Percentiles rank a stretch among this genome's conserved stretches.
Evolutionary conservation across 805 yeast species (phyloP).

Genomic region (Debaryomyces tyrocola): DNA sequence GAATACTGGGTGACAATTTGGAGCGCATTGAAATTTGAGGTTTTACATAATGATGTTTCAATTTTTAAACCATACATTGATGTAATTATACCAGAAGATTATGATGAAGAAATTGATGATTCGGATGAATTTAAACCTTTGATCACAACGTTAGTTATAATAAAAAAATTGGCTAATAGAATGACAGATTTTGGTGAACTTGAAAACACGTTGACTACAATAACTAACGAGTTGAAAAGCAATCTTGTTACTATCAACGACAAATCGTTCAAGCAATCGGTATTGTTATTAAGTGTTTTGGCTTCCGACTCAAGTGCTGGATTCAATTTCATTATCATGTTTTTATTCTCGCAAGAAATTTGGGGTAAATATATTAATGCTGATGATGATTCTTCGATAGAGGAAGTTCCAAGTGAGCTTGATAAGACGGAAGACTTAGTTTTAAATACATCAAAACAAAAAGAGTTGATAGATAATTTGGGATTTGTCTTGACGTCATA

Average conservation of each 20-base stretch:
- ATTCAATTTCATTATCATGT: slow-evolving; percentile 48
- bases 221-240: slow-evolving; percentile 49
- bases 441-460: slow-evolving; percentile 55
- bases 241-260: slow-evolving; percentile 50
- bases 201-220: slow-evolving; percentile 38
- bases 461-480: slow-evolving; percentile 58
- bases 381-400: slow-evolving; percentile 13
- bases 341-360: slow-evolving; percentile 33
- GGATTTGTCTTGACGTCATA: slow-evolving; percentile 54
- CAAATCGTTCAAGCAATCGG: slow-evolving; percentile 61
- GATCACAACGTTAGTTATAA: slow-evolving; percentile 38
- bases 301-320: slow-evolving; percentile 46
- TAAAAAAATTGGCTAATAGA: slow-evolving; percentile 40
- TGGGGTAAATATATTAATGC: slow-evolving; percentile 41
- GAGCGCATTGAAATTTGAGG: slow-evolving; percentile 86
- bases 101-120: slow-evolving; percentile 25
- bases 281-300: slow-evolving; percentile 55
- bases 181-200: slow-evolving; percentile 25
- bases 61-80: slow-evolving; percentile 25
- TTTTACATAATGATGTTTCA: slow-evolving; percentile 66
- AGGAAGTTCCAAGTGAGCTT: slow-evolving; percentile 13
- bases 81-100: slow-evolving; percentile 25
- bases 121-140: slow-evolving; percentile 35
- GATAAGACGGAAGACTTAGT: slow-evolving; percentile 23
- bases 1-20: slow-evolving; percentile 74